These are phyloP conservation scores for Aspergillus intermedius DNA, from an alignment of 2,329 filamentous ascomycete genomes.

Conservation along the genomic window DNA sequence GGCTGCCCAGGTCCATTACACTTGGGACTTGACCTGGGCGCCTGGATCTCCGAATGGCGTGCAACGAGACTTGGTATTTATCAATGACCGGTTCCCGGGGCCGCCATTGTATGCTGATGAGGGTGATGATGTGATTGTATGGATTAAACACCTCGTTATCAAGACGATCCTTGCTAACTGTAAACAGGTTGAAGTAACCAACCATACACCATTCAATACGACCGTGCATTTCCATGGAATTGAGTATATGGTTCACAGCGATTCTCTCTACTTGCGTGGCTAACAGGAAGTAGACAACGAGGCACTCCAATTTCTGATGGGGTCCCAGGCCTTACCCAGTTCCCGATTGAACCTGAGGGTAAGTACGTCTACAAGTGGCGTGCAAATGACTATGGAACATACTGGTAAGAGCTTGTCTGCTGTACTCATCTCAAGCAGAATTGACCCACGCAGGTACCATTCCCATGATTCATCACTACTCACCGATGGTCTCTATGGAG, in stretches of 20 bases:
- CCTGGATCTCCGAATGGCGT: constrained; percentile 27
- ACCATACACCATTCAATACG: constrained; percentile 23
- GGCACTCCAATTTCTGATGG: constrained; percentile 55
- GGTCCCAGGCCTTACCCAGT: constrained; percentile 51
- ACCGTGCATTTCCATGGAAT: constrained; percentile 37
- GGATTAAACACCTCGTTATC: not conserved
- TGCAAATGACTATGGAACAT: constrained; percentile 50
- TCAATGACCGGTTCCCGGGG: constrained; percentile 29
- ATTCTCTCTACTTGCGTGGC: not conserved
- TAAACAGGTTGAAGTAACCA: constrained; percentile 23
- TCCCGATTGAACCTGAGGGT: constrained; percentile 44
- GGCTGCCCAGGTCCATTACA: constrained; percentile 4
- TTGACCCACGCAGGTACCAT: constrained; percentile 41
- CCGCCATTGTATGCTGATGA: constrained; percentile 22
- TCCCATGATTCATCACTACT: constrained; percentile 51
- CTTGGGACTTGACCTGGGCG: constrained; percentile 28
- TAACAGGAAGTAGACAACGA: not conserved
- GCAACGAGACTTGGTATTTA: constrained; percentile 25
- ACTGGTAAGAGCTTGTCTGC: constrained; percentile 33
- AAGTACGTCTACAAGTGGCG: constrained; percentile 49
- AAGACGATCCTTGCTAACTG: not conserved
- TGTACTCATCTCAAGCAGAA: not conserved
- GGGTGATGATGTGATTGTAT: constrained; percentile 24
- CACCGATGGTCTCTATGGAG: constrained; percentile 53
- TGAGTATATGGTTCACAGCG: constrained; percentile 13